Evolutionary conservation across 352 stramenopile species (phyloP), one percentile per base, ranked within the genome.

Genomic region (Hyaloperonospora brassicae): DNA sequence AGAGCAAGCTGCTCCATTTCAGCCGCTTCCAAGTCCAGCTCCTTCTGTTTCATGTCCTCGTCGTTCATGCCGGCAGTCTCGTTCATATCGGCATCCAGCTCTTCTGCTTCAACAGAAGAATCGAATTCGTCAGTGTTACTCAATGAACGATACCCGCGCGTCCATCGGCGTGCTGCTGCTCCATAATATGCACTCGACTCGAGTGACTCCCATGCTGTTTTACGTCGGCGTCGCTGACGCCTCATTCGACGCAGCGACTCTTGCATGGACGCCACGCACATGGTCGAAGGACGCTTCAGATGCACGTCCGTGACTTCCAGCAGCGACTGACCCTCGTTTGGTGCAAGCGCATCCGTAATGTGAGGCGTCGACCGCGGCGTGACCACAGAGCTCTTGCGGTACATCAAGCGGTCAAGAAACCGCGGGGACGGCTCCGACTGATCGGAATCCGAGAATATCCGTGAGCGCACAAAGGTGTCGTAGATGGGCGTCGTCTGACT

Each of bases 161-260:
- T 89, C 81, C 81, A 91, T 7, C 79, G 72, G 27, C 66, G 68
- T 24, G 78, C 78, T 2, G 70, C 77, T 5, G 66, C 55, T 1
- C 75, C 76, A 50, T 80, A 82, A n/a, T 85, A 66, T 1, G 75
- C 65, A 22, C 69, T 91, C 12, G 68, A 55, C 55, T 84, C 68
- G 0, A 86, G 53, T 3, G 70, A 72, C n/a, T 86, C 65, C 81
- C 76, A 91, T 5, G 71, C 68, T 0, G 75, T 63, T 58, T 73
- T 84, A 3, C 71, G 59, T 14, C 66, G 65, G 12, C 67, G 64
- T 36, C 63, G 64, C 40, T 73, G 66, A 1, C 64, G 59, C 14
- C 69, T 65, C 22, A 73, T 71, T 8, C 69, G 61, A 30, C 46
- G 55, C 2, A 69, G 50, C 21, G 64, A 70, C 2, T 80, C 72